Evolutionary conservation across 805 yeast species (phyloP).

Genomic region (Barnettozyma californica): DNA sequence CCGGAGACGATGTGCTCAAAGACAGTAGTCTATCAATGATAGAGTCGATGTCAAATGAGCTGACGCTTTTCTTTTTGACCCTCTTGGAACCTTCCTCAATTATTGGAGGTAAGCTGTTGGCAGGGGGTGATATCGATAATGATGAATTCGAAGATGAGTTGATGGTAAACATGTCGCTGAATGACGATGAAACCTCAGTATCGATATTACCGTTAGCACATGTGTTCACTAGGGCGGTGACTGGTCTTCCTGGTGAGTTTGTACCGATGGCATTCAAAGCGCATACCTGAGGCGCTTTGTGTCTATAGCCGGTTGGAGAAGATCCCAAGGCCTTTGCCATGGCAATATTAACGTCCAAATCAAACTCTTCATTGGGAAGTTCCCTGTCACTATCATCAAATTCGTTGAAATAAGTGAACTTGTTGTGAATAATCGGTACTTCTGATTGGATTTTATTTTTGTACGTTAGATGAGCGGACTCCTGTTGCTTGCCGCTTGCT

Average conservation of each 20-base stretch:
- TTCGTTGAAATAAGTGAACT: constrained; percentile 17
- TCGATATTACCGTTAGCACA: constrained; percentile 8
- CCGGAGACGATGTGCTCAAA: constrained; percentile 10
- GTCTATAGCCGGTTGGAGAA: not conserved
- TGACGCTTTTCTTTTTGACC: constrained; percentile 1
- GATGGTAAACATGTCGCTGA: constrained; percentile 25
- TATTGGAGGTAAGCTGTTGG: constrained; percentile 19
- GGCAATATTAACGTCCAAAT: constrained; percentile 30
- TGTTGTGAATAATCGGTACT: constrained; percentile 8
- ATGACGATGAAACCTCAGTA: constrained; percentile 24
- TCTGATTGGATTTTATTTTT: constrained; percentile 17
- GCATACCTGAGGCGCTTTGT: not conserved
- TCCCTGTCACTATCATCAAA: constrained; percentile 12
- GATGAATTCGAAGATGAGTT: constrained; percentile 20
- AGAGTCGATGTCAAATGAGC: constrained; percentile 48
- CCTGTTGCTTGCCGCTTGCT: constrained; percentile 1
- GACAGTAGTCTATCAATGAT: constrained; percentile 56
- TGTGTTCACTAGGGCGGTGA: constrained; percentile 2
- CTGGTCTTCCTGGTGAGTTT: constrained; percentile 2
- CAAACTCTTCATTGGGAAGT: constrained; percentile 15
- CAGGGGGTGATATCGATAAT: constrained; percentile 22
- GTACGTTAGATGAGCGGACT: constrained; percentile 6
- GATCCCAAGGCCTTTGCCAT: constrained; percentile 29
- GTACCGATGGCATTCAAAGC: not conserved
- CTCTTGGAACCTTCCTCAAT: constrained; percentile 16